Percentiles rank a stretch among this genome's conserved stretches.
Evolutionary conservation across 108 stramenopile genomes (phyloP).

Genomic region (Pseudonitzschia delicatissima): DNA sequence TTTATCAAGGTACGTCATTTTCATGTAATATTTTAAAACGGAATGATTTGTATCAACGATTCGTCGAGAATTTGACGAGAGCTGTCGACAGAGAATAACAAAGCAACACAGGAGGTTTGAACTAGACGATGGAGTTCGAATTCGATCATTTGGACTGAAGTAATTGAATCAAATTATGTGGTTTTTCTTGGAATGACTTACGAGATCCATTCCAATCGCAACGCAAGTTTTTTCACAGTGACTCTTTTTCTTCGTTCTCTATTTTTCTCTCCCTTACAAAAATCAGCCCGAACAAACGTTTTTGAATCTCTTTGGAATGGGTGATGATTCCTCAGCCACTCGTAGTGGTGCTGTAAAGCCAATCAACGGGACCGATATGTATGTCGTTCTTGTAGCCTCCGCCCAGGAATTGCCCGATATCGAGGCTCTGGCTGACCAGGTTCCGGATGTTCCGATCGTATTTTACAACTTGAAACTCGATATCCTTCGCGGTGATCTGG

Average conservation of each 20-base stretch:
- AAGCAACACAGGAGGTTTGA: neutral
- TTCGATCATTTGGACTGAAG: no score
- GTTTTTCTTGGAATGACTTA: no score
- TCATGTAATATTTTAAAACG: neutral
- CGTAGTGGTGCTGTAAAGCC: slow-evolving; percentile 56
- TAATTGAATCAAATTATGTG: no score
- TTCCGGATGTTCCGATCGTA: slow-evolving; percentile 56
- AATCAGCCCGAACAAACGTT: slow-evolving; percentile 75
- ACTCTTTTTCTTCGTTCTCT: no score
- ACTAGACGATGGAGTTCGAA: no score
- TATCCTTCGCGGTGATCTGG: slow-evolving; percentile 88
- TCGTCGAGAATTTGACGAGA: no score
- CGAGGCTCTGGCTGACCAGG: slow-evolving; percentile 65
- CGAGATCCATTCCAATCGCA: no score
- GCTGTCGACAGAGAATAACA: no score
- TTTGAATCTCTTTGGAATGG: slow-evolving; percentile 74
- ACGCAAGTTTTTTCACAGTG: no score
- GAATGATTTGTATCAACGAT: no score
- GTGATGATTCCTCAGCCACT: slow-evolving; percentile 23
- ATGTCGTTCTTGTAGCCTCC: slow-evolving; percentile 75
- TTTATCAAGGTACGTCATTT: slow-evolving; percentile 51
- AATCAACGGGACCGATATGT: slow-evolving; percentile 67
- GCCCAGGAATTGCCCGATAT: slow-evolving; percentile 96
- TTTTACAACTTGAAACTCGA: slow-evolving; percentile 94
- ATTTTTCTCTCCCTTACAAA: neutral